Evolutionary conservation across 2,329 filamentous ascomycete genomes (phyloP).

Genomic region (Verruconis gallopava): DNA sequence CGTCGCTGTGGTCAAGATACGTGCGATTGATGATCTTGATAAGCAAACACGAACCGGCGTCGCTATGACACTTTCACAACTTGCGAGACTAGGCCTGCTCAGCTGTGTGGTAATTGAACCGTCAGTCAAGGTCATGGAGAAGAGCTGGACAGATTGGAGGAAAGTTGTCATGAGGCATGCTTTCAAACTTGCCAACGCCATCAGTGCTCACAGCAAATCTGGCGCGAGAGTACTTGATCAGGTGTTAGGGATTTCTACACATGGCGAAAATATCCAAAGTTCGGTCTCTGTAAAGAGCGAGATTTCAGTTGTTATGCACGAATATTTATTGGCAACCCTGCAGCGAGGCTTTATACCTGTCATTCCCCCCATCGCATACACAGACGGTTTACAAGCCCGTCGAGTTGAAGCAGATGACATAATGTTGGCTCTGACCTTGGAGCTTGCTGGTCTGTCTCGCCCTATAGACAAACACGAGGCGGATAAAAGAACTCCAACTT

Average conservation of each 20-base stretch:
- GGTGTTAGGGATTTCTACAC: slow-evolving; percentile 28
- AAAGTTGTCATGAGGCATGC: slow-evolving; percentile 48
- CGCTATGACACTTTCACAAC: slow-evolving; percentile 70
- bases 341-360: slow-evolving; percentile 58
- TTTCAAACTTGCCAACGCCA: slow-evolving; percentile 58
- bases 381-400: slow-evolving; percentile 32
- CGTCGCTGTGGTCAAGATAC: slow-evolving; percentile 75
- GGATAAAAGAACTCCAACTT: slow-evolving; percentile 9
- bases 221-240: slow-evolving; percentile 58
- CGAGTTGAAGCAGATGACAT: slow-evolving; percentile 47
- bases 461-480: slow-evolving; percentile 19
- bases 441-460: slow-evolving; percentile 51
- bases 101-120: slow-evolving; percentile 78
- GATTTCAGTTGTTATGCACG: slow-evolving; percentile 29
- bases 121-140: slow-evolving; percentile 26
- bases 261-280: slow-evolving; percentile 17
- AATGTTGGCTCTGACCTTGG: slow-evolving; percentile 62
- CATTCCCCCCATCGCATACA: slow-evolving; percentile 52
- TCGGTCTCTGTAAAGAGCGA: slow-evolving; percentile 24
- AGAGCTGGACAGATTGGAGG: slow-evolving; percentile 22
- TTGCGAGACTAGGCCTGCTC: slow-evolving; percentile 66
- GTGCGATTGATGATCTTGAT: slow-evolving; percentile 57
- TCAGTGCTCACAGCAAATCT: slow-evolving; percentile 55
- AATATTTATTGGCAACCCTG: slow-evolving; percentile 51
- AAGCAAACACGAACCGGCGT: slow-evolving; percentile 60